Conservation (phyloP, 2,329 filamentous ascomycete species). For the Simplicillium aogashimaense region DNA sequence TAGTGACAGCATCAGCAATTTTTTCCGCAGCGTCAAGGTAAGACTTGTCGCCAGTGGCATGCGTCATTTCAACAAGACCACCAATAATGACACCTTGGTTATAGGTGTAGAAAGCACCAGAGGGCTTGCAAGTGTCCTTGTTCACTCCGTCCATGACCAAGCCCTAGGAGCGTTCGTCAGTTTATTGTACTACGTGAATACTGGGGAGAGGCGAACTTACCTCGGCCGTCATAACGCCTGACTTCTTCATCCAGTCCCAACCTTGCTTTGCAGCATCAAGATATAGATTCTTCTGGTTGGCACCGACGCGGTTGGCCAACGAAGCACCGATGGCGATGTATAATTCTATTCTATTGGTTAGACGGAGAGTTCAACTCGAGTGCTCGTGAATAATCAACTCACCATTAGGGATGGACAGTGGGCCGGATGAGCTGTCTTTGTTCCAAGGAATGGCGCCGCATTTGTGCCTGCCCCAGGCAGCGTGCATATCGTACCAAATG, state of each 20-base stretch:
- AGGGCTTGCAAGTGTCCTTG: slow-evolving; percentile 23
- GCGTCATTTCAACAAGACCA: slow-evolving; percentile 36
- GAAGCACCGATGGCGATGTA: slow-evolving; percentile 41
- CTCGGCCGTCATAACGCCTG: slow-evolving; percentile 44
- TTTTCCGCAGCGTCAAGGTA: slow-evolving; percentile 24
- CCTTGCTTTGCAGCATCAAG: slow-evolving; percentile 34
- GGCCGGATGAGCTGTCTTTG: slow-evolving; percentile 37
- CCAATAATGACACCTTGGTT: slow-evolving; percentile 38
- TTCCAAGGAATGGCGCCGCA: slow-evolving; percentile 50
- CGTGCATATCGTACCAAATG: slow-evolving; percentile 46
- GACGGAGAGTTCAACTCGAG: too few species aligned
- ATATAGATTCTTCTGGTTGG: slow-evolving; percentile 28
- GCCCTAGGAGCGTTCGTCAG: slow-evolving; percentile 28
- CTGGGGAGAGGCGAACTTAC: too few species aligned
- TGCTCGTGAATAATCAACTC: background rate
- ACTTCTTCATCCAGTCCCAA: slow-evolving; percentile 41
- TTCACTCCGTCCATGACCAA: slow-evolving; percentile 43
- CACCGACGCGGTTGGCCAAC: slow-evolving; percentile 34
- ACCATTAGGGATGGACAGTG: slow-evolving; percentile 42
- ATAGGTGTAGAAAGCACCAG: slow-evolving; percentile 34
- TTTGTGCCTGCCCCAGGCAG: slow-evolving; percentile 29
- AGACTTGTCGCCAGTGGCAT: slow-evolving; percentile 27
- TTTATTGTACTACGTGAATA: too few species aligned
- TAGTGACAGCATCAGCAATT: slow-evolving; percentile 44
- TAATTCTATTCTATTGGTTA: slow-evolving; percentile 29